Base-by-base conservation (phyloP, 1,284 basidiomycete species). In the Psilocybe mexicana region DNA sequence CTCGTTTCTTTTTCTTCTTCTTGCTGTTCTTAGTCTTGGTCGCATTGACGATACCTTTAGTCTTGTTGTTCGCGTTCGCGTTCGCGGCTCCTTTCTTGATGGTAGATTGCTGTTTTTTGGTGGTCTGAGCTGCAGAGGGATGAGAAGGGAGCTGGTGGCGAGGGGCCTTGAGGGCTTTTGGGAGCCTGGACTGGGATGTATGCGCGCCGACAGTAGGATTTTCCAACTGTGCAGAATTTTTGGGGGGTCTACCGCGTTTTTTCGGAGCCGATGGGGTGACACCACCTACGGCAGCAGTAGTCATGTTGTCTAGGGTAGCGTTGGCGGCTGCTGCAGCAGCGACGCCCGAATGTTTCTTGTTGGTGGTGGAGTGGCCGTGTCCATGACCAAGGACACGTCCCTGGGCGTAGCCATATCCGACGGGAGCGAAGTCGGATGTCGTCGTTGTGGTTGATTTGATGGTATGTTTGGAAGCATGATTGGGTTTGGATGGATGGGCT, bases 171-270 rank as follows among this genome's bases (percentile, higher is more conserved):
- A 48, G 52, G 12, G 30, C 49, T 48, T 30, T 51, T 25, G 42
- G 46, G 43, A 28, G 43, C 14, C 36, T 45, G 43, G 26, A 23
- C 47, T 49, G 47, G 53, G 36, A 40, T 46, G 35, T 35, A 44
- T 40, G 38, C 38, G 38, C 38, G 48, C 23, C 51, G 54, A 38
- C 70, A 60, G 11, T 67, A 53, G 12, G 74, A 69, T 67, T 84
- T 90, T 58, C 30, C 5, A 6, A 8, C 30, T 4, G 4, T 8
- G 30, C 30, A 33, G 30, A 33, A 33, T 33, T 33, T 33, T 40
- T 40, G 38, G 79, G 74, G 6, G 83, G 83, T 43, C 85, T 79
- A 44, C 83, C 81, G 64, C 78, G 78, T 63, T 81, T 80, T 68
- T 83, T 85, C 58, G 74, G 76, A 18, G 57, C 58, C 59, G 59